These are phyloP conservation scores for Suillus discolor DNA, from an alignment of 768 basidiomycete genomes.

Conservation along the genomic window DNA sequence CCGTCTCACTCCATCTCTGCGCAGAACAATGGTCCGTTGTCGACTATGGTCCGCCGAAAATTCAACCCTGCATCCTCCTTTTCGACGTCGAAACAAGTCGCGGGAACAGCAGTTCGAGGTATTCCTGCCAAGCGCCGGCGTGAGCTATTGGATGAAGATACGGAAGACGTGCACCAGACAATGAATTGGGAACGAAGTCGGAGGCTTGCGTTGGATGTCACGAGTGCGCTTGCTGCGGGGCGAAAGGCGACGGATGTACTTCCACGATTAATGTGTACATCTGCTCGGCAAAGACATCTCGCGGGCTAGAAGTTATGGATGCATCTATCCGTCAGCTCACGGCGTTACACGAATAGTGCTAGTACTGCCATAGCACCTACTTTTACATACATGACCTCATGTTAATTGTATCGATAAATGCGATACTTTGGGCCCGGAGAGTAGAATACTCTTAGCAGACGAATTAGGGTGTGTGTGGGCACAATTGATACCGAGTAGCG, in stretches of 20 bases:
- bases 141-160: not conserved
- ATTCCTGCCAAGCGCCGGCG: not conserved
- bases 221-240: conserved; percentile 22
- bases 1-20: too few species aligned
- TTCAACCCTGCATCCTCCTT: not conserved
- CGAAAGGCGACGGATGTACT: conserved; percentile 24
- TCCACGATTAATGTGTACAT: conserved; percentile 26
- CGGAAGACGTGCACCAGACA: not conserved
- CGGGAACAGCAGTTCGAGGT: not conserved
- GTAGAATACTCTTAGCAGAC: too few species aligned
- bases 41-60: not conserved
- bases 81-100: not conserved
- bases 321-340: not conserved
- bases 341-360: not conserved
- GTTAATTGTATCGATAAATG: not conserved
- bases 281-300: not conserved
- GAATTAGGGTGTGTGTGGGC: too few species aligned
- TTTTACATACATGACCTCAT: not conserved
- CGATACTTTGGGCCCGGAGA: too few species aligned
- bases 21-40: not conserved
- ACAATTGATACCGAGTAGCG: too few species aligned
- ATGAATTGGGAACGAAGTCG: conserved; percentile 33
- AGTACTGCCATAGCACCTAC: not conserved
- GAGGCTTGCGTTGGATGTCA: conserved; percentile 24
- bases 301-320: not conserved